Base-by-base conservation (phyloP, 2,329 filamentous ascomycete species). In the Penicillium sp. region DNA sequence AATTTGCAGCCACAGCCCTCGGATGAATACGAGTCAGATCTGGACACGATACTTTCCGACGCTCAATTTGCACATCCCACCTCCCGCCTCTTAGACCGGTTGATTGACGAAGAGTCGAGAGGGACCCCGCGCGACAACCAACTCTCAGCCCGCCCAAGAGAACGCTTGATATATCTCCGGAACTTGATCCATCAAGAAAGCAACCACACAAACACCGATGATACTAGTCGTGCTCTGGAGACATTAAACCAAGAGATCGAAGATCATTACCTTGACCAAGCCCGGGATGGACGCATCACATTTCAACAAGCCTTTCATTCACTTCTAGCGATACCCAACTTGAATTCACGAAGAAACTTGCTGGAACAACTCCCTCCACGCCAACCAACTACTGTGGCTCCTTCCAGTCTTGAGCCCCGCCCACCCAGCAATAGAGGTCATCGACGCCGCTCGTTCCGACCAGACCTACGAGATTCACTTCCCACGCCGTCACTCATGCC, bases 171-270 rank as follows among this genome's bases (percentile, higher is more conserved):
- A 15, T 60, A 62, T 27, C 64, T 78, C 22, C 73, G 74, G 51
- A 68, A 73, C 44, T 55, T 77, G 35, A 61, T 78, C 29, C 67
- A 64, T 43, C 72, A 73, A 18, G 71, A 74, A 43, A 71, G 70
- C 18, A 69, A 70, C 44, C 67, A 65, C 27, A 63, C 62, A 41
- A 67, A 66, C 45, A 53, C 63, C 45, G 64, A 69, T 12, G 67
- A 67, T 25, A 64, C 64, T 29, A 59, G 58, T 49, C 69, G 69
- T 54, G 75, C 74, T 7, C 54, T 76, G 48, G 72, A 76, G 45
- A 69, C 73, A 11, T 55, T 77, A 20, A 72, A 76, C 54, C 67
- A 69, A 61, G 75, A 78, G 59, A 63, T 75, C 40, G 68, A 69
- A 45, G 68, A 72, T 33, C 63, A 67, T 45, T 62, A 63, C 31